Base-by-base conservation (phyloP, 2,329 filamentous ascomycete genomes). In the Hirsutella rhossiliensis region DNA sequence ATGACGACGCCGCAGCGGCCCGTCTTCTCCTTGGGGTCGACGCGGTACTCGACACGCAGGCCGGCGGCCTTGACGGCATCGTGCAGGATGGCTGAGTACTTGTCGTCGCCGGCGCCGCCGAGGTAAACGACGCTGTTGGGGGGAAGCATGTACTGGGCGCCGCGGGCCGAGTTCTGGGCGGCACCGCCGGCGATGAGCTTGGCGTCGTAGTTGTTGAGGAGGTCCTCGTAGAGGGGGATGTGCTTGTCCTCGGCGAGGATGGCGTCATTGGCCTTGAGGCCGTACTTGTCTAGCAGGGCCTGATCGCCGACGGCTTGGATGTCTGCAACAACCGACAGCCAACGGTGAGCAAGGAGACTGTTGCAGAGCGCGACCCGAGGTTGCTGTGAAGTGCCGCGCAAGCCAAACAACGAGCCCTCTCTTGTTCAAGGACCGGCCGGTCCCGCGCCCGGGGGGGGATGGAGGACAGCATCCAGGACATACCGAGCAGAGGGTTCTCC, bases 401-500 rank as follows among this genome's bases (percentile, higher is more conserved):
- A n/a, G n/a, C n/a, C n/a, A n/a, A n/a, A n/a, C n/a, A 29, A 36
- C 19, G 13, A 17, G 9, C 12, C n/a, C 31, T 7, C 13, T 13
- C 31, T 15, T 34, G 31, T 12, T 13, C 4, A 19, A 5, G 15
- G 34, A n/a, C 34, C 15, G 34, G 34, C 15, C 34, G 34, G 34
- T 15, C 8, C 34, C 13, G 32, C 17, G 12, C 32, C 12, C 13
- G 12, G 32, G 29, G 8, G 29, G 7, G 8, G 13, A 30, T 8
- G 8, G 29, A 30, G 8, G 8, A 32, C 12, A 32, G n/a, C 3
- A n/a, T 11, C 18, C 5, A 27, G 27, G 17, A 67, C 75, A 55
- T 71, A 89, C 85, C 90, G 58, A 98, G 84, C 57, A 98, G 82
- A 65, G 92, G 92, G 69, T 98, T 98, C 82, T 96, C 92, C 59